Evolutionary conservation across 2,329 filamentous ascomycete species (phyloP), one percentile per base, ranked within the genome.

Genomic region (Penicillium sp.): DNA sequence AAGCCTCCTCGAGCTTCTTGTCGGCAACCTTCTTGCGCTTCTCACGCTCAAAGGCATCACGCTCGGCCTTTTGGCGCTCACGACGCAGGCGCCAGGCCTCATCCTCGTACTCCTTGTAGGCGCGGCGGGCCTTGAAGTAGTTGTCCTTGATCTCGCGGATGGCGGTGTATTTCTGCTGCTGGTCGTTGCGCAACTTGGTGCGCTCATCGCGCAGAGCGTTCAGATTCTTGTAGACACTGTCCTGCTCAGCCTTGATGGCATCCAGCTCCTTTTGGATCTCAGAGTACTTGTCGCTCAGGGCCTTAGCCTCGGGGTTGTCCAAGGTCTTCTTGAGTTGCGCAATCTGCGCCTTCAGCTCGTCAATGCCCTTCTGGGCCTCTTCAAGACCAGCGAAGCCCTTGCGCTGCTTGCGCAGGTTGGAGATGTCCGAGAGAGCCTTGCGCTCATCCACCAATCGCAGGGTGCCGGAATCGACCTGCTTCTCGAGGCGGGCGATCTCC

Each of bases 381-480:
- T 96, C 92, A 71, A 98, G 90, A 63, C 88, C 86, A 59, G 88
- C 87, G 76, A 99, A 97, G 78, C 87, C 90, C 87, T 97, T 98
- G 81, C 91, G 91, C 72, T 90, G 86, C 83, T 96, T 96, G 78
- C 90, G 89, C 67, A 98, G 82, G 75, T 81, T 89, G 51, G 90
- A 90, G 69, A 96, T 89, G 71, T 97, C 92, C 53, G 85, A 81
- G 20, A 98, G 84, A 8, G 91, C 88, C 85, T 97, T 98, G 84
- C 92, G 96, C 86, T 98, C 95, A 70, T 99, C 95, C 11, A 98
- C 95, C 54, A 99, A 83, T 81, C 93, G 96, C 90, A 99, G 93
- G 75, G 86, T 90, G 65, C 94, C 94, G 38, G 88, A 86, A 76
- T 96, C 91, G 69, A 98, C 92, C 75, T 94, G 86, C 78, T 89